Percentiles rank a stretch among this genome's conserved stretches.
Evolutionary conservation across 352 stramenopile species (phyloP).

Genomic region (Phytophthora cryptogea): DNA sequence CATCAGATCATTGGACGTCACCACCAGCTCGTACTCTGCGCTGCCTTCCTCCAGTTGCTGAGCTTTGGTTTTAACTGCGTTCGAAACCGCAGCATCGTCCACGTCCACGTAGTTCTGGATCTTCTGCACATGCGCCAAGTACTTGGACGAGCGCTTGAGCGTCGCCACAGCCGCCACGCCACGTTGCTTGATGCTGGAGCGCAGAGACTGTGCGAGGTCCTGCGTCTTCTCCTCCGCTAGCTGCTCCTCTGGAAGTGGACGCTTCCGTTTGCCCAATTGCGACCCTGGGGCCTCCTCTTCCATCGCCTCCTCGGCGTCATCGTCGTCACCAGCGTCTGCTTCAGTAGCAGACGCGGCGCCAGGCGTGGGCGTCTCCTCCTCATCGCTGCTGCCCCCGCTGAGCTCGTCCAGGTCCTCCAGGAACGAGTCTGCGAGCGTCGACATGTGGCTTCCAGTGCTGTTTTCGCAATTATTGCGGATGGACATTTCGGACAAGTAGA

Average conservation of each 20-base stretch:
- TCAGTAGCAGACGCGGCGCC: conserved; percentile 3
- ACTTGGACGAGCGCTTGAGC: conserved; percentile 78
- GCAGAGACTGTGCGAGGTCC: conserved; percentile 46
- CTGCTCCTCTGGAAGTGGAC: conserved; percentile 21
- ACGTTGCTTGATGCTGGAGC: conserved; percentile 49
- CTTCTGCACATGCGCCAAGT: conserved; percentile 69
- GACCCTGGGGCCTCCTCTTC: conserved; percentile 1
- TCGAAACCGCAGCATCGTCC: conserved; percentile 24
- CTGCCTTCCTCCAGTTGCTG: conserved; percentile 64
- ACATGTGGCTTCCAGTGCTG: conserved; percentile 7
- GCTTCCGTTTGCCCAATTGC: conserved; percentile 29
- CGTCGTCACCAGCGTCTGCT: conserved; percentile 17
- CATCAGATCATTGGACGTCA: conserved; percentile 93
- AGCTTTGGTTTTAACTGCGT: conserved; percentile 10
- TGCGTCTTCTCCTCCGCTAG: conserved; percentile 23
- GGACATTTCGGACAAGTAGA: neutral
- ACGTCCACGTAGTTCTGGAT: conserved; percentile 61
- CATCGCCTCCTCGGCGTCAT: conserved; percentile 28
- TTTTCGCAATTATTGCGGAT: neutral
- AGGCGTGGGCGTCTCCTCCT: conserved; percentile 46
- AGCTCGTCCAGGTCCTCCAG: conserved; percentile 91
- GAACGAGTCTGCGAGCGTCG: conserved; percentile 88
- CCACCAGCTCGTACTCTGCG: conserved; percentile 81
- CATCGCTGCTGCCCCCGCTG: conserved; percentile 76
- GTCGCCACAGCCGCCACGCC: conserved; percentile 63